Conservation (phyloP, 23 red algal genomes). For the Porphyridium purpureum region DNA sequence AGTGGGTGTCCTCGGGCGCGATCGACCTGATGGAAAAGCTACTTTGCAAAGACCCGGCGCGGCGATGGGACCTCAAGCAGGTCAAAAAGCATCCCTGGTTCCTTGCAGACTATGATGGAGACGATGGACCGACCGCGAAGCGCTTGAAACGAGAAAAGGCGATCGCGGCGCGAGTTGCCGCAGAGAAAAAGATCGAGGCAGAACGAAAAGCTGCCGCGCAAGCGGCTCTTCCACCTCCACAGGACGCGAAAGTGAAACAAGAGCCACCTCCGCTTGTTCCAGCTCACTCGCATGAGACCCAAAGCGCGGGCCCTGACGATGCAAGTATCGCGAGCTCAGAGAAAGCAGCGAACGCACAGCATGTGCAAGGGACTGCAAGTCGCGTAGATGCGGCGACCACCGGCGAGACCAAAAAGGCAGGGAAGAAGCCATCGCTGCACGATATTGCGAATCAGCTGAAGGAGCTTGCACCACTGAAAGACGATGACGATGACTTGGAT, state of each 20-base stretch:
- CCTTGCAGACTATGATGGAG: conserved; percentile 52
- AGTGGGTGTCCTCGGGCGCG: neutral
- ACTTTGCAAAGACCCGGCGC: conserved; percentile 9
- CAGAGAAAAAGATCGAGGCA: neutral
- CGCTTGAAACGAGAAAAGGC: neutral
- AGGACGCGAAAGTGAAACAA: neutral
- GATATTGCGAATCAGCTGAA: no score
- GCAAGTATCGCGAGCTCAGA: neutral
- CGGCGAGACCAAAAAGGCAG: no score
- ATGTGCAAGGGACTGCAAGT: no score
- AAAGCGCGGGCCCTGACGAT: neutral
- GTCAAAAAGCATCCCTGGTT: conserved; percentile 5
- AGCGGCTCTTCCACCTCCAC: neutral
- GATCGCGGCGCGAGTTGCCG: neutral
- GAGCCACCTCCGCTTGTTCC: neutral
- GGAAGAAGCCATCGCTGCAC: no score
- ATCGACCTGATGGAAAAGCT: conserved; percentile 17
- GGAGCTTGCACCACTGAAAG: no score
- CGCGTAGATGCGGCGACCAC: no score
- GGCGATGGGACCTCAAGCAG: neutral
- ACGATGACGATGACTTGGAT: no score
- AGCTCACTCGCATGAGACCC: neutral
- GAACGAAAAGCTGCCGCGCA: no score
- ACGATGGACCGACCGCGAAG: conserved; percentile 9
- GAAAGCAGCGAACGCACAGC: no score